Base-by-base conservation (phyloP, 2,329 filamentous ascomycete species). In the Neophaeococcomyces aloes region DNA sequence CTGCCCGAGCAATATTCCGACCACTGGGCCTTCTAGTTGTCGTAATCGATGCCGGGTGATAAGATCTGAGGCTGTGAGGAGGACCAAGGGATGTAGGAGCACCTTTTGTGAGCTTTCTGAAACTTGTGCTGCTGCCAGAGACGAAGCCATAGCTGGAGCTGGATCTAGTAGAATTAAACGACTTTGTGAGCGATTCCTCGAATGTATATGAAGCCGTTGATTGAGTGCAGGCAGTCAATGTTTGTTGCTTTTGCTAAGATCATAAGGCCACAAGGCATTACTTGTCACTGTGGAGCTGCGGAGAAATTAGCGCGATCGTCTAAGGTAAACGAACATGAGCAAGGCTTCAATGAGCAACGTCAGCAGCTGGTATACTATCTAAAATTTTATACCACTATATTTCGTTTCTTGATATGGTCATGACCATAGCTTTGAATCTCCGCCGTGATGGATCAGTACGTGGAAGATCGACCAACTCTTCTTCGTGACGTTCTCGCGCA, bases 61-160 rank as follows among this genome's bases (percentile, higher is more conserved):
- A 63, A 94, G 93, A 65, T 98, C 91, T 55, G 89, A 94, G 57
- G 98, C 91, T 52, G 84, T 93, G 65, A 98, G 84, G 53, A 96
- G 82, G 41, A 94, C 88, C 38, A 98, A 80, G 19, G 91, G 91
- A 59, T 98, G 91, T 14, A 98, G 78, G 55, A 31, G 39, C 17
- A 42, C 31, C 21, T 23, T 31, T n/a, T 42, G 39, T 8, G 19
- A 19, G 29, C 39, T 42, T 15, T 29, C 39, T 4, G 39, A 18
- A 21, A 21, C 39, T 21, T 42, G 39, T n/a, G 15, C 39, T 8
- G 31, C 39, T 27, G 29, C 10, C 13, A 35, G 7, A 15, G 39
- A 35, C 25, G 30, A 29, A 15, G 39, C 39, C 39, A 42, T 42
- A 18, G n/a, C n/a, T 33, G n/a, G 31, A n/a, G 7, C n/a, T 18